Percentiles rank a stretch among this genome's conserved stretches.
phyloP scores from a whole-genome alignment of 768 basidiomycete genomes.

The Trichaptum fuscoviolaceum region DNA sequence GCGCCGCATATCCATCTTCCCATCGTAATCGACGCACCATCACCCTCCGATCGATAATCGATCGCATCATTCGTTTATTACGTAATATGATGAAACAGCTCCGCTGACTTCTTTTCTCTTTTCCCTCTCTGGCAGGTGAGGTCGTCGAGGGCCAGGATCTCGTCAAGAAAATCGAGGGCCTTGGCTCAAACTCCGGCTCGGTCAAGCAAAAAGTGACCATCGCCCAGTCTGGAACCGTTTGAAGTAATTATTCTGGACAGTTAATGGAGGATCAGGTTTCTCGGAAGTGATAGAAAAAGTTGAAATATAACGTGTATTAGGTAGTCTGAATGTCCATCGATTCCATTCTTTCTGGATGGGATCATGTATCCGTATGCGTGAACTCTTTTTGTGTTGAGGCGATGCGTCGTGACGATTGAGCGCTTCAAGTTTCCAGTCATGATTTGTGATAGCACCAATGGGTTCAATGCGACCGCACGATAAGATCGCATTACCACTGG shows the following conservation, averaged over 20 bases:
- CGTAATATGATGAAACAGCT: neutral
- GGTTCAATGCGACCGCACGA: too few relatives aligned
- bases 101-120: too few relatives aligned
- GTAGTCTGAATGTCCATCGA: neutral
- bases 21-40: neutral
- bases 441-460: too few relatives aligned
- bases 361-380: too few relatives aligned
- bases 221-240: conserved; percentile 45
- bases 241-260: conserved; percentile 9
- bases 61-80: neutral
- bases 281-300: neutral
- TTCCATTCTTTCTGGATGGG: too few relatives aligned
- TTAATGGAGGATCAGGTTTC: neutral
- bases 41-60: neutral
- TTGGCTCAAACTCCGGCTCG: conserved; percentile 35
- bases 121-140: too few relatives aligned
- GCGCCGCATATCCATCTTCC: neutral
- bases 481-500: neutral
- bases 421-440: neutral
- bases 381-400: too few relatives aligned
- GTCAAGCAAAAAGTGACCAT: conserved; percentile 48
- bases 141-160: conserved; percentile 58
- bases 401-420: neutral
- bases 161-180: conserved; percentile 39
- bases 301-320: neutral